Conservation (phyloP, 2,329 filamentous ascomycete genomes). For the Tolypocladium endophyticum region DNA sequence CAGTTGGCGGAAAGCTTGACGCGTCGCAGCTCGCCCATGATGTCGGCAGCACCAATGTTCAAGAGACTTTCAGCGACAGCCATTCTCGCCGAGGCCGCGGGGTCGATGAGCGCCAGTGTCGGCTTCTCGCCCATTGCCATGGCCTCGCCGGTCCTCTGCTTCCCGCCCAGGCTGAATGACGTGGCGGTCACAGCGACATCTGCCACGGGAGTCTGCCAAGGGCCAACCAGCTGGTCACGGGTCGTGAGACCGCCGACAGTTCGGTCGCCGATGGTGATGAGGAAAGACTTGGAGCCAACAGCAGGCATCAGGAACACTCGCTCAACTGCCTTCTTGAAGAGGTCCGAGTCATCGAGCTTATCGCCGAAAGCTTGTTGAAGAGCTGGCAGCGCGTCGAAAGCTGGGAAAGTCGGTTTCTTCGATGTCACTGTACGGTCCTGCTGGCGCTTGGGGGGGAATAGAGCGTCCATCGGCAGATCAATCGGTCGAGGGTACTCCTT, state of each 20-base stretch:
- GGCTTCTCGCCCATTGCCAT: slow-evolving; percentile 97
- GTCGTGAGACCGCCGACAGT: slow-evolving; percentile 82
- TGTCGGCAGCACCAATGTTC: slow-evolving; percentile 74
- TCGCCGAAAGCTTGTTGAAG: slow-evolving; percentile 55
- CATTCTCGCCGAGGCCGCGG: slow-evolving; percentile 89
- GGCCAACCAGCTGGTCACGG: slow-evolving; percentile 91
- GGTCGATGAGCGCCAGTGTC: slow-evolving; percentile 76
- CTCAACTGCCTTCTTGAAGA: slow-evolving; percentile 58
- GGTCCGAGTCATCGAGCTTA: slow-evolving; percentile 38
- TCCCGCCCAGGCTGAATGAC: slow-evolving; percentile 55
- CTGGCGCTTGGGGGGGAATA: slow-evolving; percentile 83
- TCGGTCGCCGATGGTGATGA: slow-evolving; percentile 93
- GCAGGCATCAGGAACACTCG: slow-evolving; percentile 76
- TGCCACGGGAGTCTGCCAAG: slow-evolving; percentile 89
- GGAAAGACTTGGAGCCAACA: slow-evolving; percentile 93
- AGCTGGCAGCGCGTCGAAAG: slow-evolving; percentile 59
- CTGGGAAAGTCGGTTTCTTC: slow-evolving; percentile 53
- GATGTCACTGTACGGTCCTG: slow-evolving; percentile 66
- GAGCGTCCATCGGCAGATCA: slow-evolving; percentile 75
- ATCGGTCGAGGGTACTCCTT: slow-evolving; percentile 67
- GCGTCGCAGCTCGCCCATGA: slow-evolving; percentile 61
- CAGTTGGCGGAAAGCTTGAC: slow-evolving; percentile 93
- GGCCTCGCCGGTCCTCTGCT: slow-evolving; percentile 76
- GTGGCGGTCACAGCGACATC: slow-evolving; percentile 90
- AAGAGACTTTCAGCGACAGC: slow-evolving; percentile 87